These are phyloP conservation scores for Lasiodiplodia sp. DNA, from an alignment of 2,329 filamentous ascomycete genomes.

Conservation along the genomic window DNA sequence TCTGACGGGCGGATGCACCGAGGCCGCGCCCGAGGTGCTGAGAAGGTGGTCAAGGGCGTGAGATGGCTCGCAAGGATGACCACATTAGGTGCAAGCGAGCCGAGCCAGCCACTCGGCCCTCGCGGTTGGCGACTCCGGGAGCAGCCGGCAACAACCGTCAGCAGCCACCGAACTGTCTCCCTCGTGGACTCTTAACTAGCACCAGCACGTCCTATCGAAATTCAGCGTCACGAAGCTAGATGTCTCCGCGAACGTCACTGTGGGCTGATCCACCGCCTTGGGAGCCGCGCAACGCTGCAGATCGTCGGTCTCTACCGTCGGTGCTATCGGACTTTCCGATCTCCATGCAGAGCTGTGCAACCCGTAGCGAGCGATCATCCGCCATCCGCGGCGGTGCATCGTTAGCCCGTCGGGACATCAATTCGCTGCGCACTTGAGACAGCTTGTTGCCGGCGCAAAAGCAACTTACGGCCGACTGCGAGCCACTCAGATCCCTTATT, in stretches of 20 bases:
- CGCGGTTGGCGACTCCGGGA: slow-evolving; percentile 1
- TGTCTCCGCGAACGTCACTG: slow-evolving; percentile 1
- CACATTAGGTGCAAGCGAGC: slow-evolving; percentile 8
- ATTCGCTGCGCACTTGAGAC: neutral
- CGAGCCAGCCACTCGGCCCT: slow-evolving; percentile 4
- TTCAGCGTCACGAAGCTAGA: neutral
- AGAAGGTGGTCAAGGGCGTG: neutral
- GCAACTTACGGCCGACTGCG: slow-evolving; percentile 17
- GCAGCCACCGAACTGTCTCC: neutral
- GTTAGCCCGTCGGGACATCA: slow-evolving; percentile 9
- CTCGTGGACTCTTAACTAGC: neutral
- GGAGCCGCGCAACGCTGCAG: slow-evolving; percentile 6
- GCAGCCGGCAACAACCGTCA: slow-evolving; percentile 6
- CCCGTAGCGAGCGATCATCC: slow-evolving; percentile 25
- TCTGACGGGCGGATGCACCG: slow-evolving; percentile 12
- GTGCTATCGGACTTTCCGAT: slow-evolving; percentile 5
- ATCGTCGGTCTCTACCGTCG: slow-evolving; percentile 1
- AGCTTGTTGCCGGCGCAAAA: neutral
- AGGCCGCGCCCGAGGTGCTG: slow-evolving; percentile 5
- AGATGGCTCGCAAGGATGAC: slow-evolving; percentile 2
- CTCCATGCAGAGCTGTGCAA: slow-evolving; percentile 7
- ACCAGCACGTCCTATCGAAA: neutral
- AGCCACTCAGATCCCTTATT: neutral
- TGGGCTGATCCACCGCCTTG: slow-evolving; percentile 6
- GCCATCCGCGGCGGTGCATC: slow-evolving; percentile 10